Evolutionary conservation across 331 rosid genomes (phyloP).

Genomic region (Rhamnella rubrinervis): DNA sequence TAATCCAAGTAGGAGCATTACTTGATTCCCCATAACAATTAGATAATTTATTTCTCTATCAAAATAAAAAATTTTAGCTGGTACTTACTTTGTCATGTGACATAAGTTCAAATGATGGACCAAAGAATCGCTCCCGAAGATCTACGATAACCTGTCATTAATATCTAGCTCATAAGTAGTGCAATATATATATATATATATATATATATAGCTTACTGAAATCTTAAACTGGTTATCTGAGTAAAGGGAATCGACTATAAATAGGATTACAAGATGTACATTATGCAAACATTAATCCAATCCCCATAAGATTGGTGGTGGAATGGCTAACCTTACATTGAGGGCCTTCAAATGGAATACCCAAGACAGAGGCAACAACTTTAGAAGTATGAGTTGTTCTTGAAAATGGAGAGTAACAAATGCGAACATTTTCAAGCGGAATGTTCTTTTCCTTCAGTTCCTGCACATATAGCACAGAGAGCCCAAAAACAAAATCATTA

Average conservation of each 20-base stretch:
- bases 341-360: slow-evolving; percentile 59
- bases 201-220: not conserved
- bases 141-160: slow-evolving; percentile 53
- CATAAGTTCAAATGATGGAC: slow-evolving; percentile 72
- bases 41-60: not conserved
- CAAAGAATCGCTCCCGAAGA: slow-evolving; percentile 80
- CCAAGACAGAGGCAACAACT: slow-evolving; percentile 54
- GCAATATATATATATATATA: not conserved
- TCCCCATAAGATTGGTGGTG: not conserved
- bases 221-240: not conserved
- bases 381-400: slow-evolving; percentile 73
- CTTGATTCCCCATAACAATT: not conserved
- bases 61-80: not conserved
- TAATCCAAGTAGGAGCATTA: slow-evolving; percentile 4
- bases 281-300: not conserved
- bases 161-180: slow-evolving; percentile 4
- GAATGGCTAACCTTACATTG: slow-evolving; percentile 61
- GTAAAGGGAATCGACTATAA: not conserved
- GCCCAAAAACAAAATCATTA: not conserved
- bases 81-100: slow-evolving; percentile 79
- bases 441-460: slow-evolving; percentile 48
- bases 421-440: slow-evolving; percentile 53
- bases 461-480: slow-evolving; percentile 30
- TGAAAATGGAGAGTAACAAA: slow-evolving; percentile 83
- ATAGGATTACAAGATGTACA: no score